A percentile compares a stretch with the other conserved stretches of the same genome.
These are phyloP conservation scores for Elaeagnus macrophylla DNA, from an alignment of 306 rosid genomes.

Conservation along the genomic window DNA sequence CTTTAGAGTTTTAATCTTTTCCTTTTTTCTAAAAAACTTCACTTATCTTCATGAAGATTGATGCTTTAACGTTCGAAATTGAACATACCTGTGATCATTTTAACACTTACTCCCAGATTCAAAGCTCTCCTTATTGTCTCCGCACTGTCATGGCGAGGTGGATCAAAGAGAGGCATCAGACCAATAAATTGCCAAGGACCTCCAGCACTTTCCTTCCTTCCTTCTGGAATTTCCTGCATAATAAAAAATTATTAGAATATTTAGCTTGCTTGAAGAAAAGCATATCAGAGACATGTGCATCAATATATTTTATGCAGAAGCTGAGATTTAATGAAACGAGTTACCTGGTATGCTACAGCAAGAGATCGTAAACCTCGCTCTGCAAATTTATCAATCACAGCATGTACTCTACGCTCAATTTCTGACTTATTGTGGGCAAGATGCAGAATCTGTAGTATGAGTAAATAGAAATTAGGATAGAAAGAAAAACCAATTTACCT, in stretches of 20 bases:
- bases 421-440: conserved; percentile 85
- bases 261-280: neutral
- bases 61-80: neutral
- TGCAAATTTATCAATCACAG: conserved; percentile 89
- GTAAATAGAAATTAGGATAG: conserved; percentile 14
- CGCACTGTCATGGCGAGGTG: conserved; percentile 98
- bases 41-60: neutral
- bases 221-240: conserved; percentile 88
- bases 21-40: too few species aligned
- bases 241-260: neutral
- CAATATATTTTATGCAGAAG: neutral
- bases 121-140: conserved; percentile 95
- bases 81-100: conserved; percentile 78
- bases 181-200: conserved; percentile 96
- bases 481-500: conserved; percentile 5
- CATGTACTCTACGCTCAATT: conserved; percentile 83
- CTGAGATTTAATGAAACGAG: conserved; percentile 1
- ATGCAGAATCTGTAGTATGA: conserved; percentile 57
- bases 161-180: conserved; percentile 91
- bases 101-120: conserved; percentile 96
- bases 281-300: neutral
- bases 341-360: conserved; percentile 94
- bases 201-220: conserved; percentile 86
- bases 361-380: conserved; percentile 96
- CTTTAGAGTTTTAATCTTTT: too few species aligned